phyloP scores from a whole-genome alignment of 495 filamentous ascomycete genomes.

The Penicillium lagena region DNA sequence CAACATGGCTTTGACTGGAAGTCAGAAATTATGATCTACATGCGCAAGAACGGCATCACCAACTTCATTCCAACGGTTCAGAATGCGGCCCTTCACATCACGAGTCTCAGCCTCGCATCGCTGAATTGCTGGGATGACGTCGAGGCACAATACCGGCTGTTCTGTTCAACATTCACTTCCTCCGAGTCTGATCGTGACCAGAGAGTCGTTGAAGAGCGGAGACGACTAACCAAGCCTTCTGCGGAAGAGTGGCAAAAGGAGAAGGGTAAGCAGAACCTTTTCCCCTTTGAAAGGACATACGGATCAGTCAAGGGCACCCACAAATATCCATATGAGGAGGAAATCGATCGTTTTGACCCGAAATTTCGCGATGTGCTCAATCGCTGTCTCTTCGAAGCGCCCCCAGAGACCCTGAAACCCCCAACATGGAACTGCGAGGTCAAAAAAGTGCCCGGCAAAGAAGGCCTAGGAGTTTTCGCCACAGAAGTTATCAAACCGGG shows the following conservation, averaged over 20 bases:
- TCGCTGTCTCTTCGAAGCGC: slow-evolving; percentile 6
- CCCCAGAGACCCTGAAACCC: not conserved
- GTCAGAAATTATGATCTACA: slow-evolving; percentile 7
- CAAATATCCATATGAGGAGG: slow-evolving; percentile 22
- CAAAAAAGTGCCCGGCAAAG: not conserved
- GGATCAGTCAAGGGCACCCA: slow-evolving; percentile 9
- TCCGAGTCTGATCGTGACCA: slow-evolving; percentile 8
- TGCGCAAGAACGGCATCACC: slow-evolving; percentile 15
- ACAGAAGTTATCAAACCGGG: slow-evolving; percentile 9
- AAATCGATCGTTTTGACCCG: slow-evolving; percentile 8
- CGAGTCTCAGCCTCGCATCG: slow-evolving; percentile 19
- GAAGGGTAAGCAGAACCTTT: slow-evolving; percentile 2
- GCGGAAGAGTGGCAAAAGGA: not conserved
- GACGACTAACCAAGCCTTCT: not conserved
- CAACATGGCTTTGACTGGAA: not conserved
- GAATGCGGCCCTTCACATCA: slow-evolving; percentile 19
- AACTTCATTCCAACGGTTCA: slow-evolving; percentile 18
- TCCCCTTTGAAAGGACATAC: slow-evolving; percentile 12
- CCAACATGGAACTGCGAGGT: not conserved
- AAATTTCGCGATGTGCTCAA: slow-evolving; percentile 8
- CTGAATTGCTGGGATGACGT: slow-evolving; percentile 24
- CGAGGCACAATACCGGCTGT: slow-evolving; percentile 5
- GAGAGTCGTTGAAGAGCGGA: slow-evolving; percentile 6
- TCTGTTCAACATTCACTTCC: slow-evolving; percentile 2
- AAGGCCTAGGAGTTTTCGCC: slow-evolving; percentile 17